Conservation (phyloP, 495 filamentous ascomycete genomes). For the Xylaria flabelliformis region DNA sequence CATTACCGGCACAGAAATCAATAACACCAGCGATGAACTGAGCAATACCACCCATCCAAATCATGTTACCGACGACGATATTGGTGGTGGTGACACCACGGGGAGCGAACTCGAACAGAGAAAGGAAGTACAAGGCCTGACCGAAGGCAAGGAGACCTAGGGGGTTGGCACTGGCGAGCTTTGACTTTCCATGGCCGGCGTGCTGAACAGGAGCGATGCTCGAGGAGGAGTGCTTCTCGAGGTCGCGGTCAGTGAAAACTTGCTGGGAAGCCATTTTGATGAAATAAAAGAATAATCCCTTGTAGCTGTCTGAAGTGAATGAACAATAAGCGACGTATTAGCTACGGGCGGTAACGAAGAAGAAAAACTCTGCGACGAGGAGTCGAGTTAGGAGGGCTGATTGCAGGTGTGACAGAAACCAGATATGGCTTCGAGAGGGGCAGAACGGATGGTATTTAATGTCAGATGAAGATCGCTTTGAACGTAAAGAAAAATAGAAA, state of each 20-base stretch:
- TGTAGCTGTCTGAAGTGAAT: conserved; percentile 17
- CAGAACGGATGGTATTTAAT: conserved; percentile 27
- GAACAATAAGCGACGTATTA: conserved; percentile 9
- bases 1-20: conserved; percentile 44
- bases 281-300: conserved; percentile 18
- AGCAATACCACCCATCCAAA: conserved; percentile 49
- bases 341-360: conserved; percentile 21
- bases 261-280: conserved; percentile 25
- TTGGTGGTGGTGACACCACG: conserved; percentile 45
- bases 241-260: conserved; percentile 27
- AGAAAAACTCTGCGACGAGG: conserved; percentile 28
- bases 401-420: conserved; percentile 13
- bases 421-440: conserved; percentile 12
- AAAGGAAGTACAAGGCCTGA: conserved; percentile 47
- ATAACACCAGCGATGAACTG: conserved; percentile 47
- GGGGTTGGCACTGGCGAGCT: conserved; percentile 35
- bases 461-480: conserved; percentile 19
- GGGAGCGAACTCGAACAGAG: conserved; percentile 43
- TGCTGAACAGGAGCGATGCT: conserved; percentile 16
- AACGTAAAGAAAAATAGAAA: neutral
- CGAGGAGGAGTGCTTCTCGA: conserved; percentile 29
- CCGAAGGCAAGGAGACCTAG: conserved; percentile 43
- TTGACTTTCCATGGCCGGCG: conserved; percentile 20
- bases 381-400: conserved; percentile 16
- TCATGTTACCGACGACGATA: conserved; percentile 42